Base-by-base conservation (phyloP, 805 yeast genomes). In the Metschnikowia koreensis region DNA sequence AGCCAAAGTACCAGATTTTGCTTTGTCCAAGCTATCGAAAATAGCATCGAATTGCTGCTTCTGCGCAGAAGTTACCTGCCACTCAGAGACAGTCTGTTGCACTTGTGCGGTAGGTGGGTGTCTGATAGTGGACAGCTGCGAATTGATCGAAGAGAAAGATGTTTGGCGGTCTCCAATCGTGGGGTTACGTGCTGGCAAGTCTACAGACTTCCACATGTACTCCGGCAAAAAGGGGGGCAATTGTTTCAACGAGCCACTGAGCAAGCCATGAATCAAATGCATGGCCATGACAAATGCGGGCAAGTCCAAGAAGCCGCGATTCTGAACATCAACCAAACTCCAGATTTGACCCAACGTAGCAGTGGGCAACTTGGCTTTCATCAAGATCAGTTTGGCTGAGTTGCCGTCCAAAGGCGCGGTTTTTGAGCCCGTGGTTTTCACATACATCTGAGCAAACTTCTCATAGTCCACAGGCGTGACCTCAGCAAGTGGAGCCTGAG, bases 211-310 rank as follows among this genome's bases (percentile, higher is more conserved):
- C 76, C 78, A 74, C 50, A 74, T 60, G 44, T 62, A 52, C 40
- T 77, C 76, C 15, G 75, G 76, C 56, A 68, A 66, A 46, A 68
- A 66, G 1, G 76, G 74, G 12, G 79, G 79, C 61, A 90, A 72
- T 46, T 82, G 81, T 46, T 77, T 79, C 59, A 90, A 69, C 3
- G 81, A 60, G 38, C 90, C 88, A 61, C 82, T 81, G 62, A 90
- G 75, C 33, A 86, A 73, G 59, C 90, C 84, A 68, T 93, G 97
- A 57, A 94, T 89, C 65, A 94, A 77, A 69, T 89, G 96, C 99
- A 94, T 93, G 7, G 98, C 97, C 61, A 93, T 81, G 42, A 89
- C 81, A 61, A 94, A 94, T 65, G 89, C 92, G 13, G 84, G 78
- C 63, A 84, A 81, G 51, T 81, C 77, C 60, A 94, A 80, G 50